These are phyloP conservation scores for Backusella australiensis DNA, from an alignment of 192 early-diverging fungal genomes.

Conservation along the genomic window DNA sequence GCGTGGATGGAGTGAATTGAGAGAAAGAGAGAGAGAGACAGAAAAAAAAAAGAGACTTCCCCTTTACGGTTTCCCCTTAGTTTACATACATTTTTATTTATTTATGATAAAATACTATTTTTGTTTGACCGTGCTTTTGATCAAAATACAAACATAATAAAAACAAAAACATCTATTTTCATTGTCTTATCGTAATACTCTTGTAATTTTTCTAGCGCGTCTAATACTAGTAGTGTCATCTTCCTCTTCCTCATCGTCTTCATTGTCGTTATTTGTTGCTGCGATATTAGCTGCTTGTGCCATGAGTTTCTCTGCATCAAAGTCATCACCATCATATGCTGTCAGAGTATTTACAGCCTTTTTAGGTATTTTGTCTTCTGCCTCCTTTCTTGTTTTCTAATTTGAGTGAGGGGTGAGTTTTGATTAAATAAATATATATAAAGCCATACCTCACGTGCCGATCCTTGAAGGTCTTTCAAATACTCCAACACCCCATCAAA, in stretches of 20 bases:
- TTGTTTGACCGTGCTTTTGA: conserved; percentile 1
- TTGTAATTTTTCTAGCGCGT: conserved; percentile 4
- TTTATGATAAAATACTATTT: not conserved
- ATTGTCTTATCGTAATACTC: conserved; percentile 3
- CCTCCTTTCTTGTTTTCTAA: conserved; percentile 33
- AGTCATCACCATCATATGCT: conserved; percentile 35
- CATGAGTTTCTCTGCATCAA: conserved; percentile 39
- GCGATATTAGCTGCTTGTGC: not conserved
- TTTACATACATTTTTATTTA: not conserved
- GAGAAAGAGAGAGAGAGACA: not conserved
- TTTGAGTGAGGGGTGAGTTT: not conserved
- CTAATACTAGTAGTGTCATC: not conserved
- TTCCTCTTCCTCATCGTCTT: not conserved
- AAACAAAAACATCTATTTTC: conserved; percentile 3
- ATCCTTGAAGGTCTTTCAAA: conserved; percentile 35
- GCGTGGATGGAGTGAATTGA: not conserved
- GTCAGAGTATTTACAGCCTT: conserved; percentile 11
- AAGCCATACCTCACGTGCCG: conserved; percentile 30
- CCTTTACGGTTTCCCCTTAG: not conserved
- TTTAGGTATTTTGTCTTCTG: conserved; percentile 29
- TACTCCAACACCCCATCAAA: conserved; percentile 32
- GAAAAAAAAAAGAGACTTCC: not conserved
- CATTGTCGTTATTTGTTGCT: not conserved
- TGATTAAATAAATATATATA: conserved; percentile 9
- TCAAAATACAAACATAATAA: conserved; percentile 7